Evolutionary conservation across 139 green algal species (phyloP), one percentile per base, ranked within the genome.

Genomic region (Chlorella vulgaris): DNA sequence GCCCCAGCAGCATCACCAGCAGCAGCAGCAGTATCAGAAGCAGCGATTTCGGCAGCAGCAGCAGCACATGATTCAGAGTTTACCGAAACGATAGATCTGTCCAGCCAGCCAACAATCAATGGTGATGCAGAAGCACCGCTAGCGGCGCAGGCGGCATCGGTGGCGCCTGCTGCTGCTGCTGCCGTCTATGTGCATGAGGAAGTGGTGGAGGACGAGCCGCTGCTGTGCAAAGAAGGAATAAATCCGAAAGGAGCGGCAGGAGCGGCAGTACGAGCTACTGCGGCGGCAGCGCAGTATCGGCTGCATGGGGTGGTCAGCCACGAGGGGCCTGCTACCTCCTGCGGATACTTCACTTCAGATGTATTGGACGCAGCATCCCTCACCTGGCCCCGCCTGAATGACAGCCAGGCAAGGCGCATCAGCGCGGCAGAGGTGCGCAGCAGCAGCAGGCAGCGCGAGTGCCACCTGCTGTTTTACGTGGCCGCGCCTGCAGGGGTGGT

Each of bases 381-480:
- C 35, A 29, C 42, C 39, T 90, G 86, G 86, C 82, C 76, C 75
- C 69, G 83, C 33, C 50, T 81, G 43, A 84, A 91, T 69, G 88
- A 92, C 69, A 76, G 69, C 7, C 62, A 80, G 15, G 87, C 89
- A 7, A 74, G 40, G 51, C 79, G 63, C 33, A 84, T 81, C 69
- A 81, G 40, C 29, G 15, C 24, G 0, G 60, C 58, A 15, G 84
- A 89, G 33, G 76, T 74, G 35, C 38, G 53, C 51, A 53, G 35
- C 15, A 24, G 62, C 24, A 33, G 61, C 43, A 75, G 80, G n/a
- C 40, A 87, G 60, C 63, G 51, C 33, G 81, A 91, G 65, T 87
- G 86, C 42, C 91, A 91, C 88, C 43, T 91, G 26, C 76, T 90
- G 19, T 91, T 91, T 38, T 91, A 85, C 69, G 73, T 62, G 61